Evolutionary conservation across 2,329 filamentous ascomycete species (phyloP), one percentile per base, ranked within the genome.

Genomic region (Lachnellula arida): DNA sequence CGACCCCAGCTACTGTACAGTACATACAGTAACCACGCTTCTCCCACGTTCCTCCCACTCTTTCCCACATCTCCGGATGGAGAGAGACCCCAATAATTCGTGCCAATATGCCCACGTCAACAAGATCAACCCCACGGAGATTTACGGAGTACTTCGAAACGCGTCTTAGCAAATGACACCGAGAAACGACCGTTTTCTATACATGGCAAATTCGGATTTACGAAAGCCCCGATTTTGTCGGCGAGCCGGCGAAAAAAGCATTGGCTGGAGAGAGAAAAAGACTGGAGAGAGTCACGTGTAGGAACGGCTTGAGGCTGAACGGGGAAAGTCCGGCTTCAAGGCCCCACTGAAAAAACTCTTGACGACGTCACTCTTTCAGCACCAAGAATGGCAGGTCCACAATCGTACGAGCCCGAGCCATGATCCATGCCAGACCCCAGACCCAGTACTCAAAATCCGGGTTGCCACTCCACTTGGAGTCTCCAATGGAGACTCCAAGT

Each of bases 91-190:
- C 28, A 11, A 32, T 8, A 44, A 22, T 22, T 22, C 22, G 22
- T 34, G 32, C 28, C 19, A 43, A 34, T 15, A 22, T 22, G 22
- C 22, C 22, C 46, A 5, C n/a, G 7, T 11, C 22, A 28, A 5
- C 46, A 22, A 17, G 28, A 49, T 49, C 32, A 17, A n/a, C 44
- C 25, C 19, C 17, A 32, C 12, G 15, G 28, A 32, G 28, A 32
- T 32, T 32, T 32, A 32, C 28, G 28, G 28, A 11, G 28, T 9
- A 32, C 44, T 9, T 47, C 23, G 25, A 49, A 37, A 42, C 39
- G 15, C 7, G 47, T 46, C 44, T 53, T 37, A 42, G 48, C 17
- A 56, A 56, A 56, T 53, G 47, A 5, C 42, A 54, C 57, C 57
- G 57, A 59, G 25, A 54, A 51, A 51, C 43, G 43, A 46, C 57